Evolutionary conservation across 2,329 filamentous ascomycete species (phyloP), one percentile per base, ranked within the genome.

Genomic region (Penicillium sp.): DNA sequence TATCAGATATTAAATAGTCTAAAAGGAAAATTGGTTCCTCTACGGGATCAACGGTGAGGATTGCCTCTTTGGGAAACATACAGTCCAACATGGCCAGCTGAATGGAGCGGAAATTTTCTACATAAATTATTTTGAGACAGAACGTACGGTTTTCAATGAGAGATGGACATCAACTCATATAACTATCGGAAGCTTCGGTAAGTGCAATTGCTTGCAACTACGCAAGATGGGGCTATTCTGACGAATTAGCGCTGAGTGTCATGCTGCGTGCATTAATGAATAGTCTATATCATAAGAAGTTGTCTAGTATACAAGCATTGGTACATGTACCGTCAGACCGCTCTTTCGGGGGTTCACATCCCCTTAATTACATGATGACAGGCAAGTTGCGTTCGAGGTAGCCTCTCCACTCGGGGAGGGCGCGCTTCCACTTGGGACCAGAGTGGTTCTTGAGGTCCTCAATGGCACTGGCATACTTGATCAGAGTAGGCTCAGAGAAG

Each of bases 401-500:
- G 2, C 77, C 81, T 3, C 75, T 70, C 82, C 82, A 86, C 53
- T 73, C 70, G 0, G 83, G 83, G 44, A 76, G 65, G 2, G 73
- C 77, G 31, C 83, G 76, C 67, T 77, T 76, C 51, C 79, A 79
- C 11, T 68, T 62, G 0, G 77, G 79, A 6, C 73, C 66, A 5
- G 72, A 72, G 3, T 63, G 72, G 22, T 71, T 62, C 67, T 82
- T 80, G 57, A 86, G 65, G 65, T 87, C 80, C 68, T 87, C 84
- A 60, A 87, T 85, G 1, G 84, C 85, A 63, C 81, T 88, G 0
- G 76, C 85, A 74, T 80, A 88, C 65, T 75, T 81, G 48, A 89
- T 74, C 54, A 89, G 69, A 48, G 75, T 74, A 0, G 70, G 72
- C 67, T 89, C 87, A 1, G 75, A 79, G 77, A 81, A 88, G 0